phyloP scores from a whole-genome alignment of 345 rosid genomes.

The Brassica cretica region DNA sequence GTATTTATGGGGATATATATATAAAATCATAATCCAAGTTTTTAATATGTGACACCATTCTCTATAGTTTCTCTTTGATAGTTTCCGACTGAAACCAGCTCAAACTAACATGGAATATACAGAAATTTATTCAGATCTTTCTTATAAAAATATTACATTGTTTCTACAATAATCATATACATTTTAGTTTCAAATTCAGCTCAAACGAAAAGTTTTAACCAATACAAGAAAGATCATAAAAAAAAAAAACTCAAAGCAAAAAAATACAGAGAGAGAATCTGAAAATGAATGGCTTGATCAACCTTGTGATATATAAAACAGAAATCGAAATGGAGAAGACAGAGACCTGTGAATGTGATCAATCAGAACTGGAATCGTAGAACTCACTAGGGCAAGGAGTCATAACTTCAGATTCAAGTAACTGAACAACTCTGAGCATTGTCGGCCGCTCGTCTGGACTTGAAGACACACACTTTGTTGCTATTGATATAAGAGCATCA shows the following conservation, averaged over 20 bases:
- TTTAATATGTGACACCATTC: neutral
- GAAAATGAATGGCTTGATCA: neutral
- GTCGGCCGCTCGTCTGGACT: constrained; percentile 88
- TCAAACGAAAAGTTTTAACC: neutral
- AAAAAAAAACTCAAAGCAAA: neutral
- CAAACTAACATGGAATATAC: neutral
- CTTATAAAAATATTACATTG: neutral
- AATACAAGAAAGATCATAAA: constrained; percentile 12
- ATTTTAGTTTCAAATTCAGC: neutral
- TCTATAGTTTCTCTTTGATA: neutral
- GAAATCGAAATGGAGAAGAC: neutral
- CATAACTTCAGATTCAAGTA: constrained; percentile 94
- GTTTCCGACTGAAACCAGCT: neutral
- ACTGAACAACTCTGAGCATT: constrained; percentile 94
- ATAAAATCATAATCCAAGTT: neutral
- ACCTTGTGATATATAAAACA: neutral
- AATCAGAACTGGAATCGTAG: constrained; percentile 86
- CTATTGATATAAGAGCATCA: constrained; percentile 80
- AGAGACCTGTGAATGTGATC: constrained; percentile 31
- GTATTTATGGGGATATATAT: too few relatives aligned
- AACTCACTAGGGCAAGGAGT: constrained; percentile 98
- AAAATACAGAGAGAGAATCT: constrained; percentile 4
- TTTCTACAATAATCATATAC: constrained; percentile 32
- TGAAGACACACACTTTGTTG: constrained; percentile 79
- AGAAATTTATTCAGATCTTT: neutral